These are phyloP conservation scores for Zygosaccharomyces sapae DNA, from an alignment of 1,139 yeast species.

Conservation along the genomic window DNA sequence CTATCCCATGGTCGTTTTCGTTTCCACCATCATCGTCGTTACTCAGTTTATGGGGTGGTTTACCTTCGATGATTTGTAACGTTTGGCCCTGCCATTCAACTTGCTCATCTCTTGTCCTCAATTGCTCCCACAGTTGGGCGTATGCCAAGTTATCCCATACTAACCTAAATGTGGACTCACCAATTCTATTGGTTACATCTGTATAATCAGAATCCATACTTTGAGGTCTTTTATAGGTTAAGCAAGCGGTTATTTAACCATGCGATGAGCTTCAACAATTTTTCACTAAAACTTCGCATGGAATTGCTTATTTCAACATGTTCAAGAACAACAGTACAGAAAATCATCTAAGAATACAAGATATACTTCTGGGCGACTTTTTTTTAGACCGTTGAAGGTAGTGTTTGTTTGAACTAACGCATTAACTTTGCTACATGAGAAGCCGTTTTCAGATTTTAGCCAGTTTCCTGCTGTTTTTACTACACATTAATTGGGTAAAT, in stretches of 20 bases:
- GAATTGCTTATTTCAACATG: not conserved
- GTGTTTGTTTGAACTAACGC: not conserved
- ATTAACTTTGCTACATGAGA: not conserved
- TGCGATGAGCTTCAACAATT: constrained; percentile 1
- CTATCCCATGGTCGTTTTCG: constrained; percentile 14
- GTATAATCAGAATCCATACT: not conserved
- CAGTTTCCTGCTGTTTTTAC: constrained; percentile 6
- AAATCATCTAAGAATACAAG: not conserved
- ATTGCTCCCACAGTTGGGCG: constrained; percentile 52
- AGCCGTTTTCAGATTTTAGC: not conserved
- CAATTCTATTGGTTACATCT: constrained; percentile 9
- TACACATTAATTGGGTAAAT: constrained; percentile 14
- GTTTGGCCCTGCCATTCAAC: constrained; percentile 17
- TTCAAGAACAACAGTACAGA: not conserved
- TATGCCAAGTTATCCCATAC: constrained; percentile 45
- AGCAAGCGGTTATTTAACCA: constrained; percentile 37
- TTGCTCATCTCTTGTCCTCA: constrained; percentile 29
- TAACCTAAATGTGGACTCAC: constrained; percentile 19
- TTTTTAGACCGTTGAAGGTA: not conserved
- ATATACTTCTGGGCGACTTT: not conserved
- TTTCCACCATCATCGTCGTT: constrained; percentile 29
- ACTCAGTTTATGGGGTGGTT: constrained; percentile 35
- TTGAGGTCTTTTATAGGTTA: constrained; percentile 20
- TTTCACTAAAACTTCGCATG: not conserved
- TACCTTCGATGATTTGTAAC: constrained; percentile 28